Conservation (phyloP, 2,329 filamentous ascomycete species). For the Tolypocladium cylindrosporum region DNA sequence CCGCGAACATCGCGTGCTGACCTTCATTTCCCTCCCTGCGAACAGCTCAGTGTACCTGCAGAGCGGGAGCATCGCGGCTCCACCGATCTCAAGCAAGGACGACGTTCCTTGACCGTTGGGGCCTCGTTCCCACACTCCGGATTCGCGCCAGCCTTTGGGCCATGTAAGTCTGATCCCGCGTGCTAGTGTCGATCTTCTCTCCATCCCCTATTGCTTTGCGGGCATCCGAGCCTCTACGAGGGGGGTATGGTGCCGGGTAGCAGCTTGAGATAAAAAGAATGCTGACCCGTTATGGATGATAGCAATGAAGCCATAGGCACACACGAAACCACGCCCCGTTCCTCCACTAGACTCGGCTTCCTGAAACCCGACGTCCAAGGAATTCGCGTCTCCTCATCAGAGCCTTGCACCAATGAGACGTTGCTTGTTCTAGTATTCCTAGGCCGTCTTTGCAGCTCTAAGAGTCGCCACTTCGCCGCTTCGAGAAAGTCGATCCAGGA, state of each 20-base stretch:
- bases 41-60: slow-evolving; percentile 12
- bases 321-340: slow-evolving; percentile 6
- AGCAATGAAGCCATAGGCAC: slow-evolving; percentile 3
- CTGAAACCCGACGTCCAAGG: slow-evolving; percentile 6
- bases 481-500: slow-evolving; percentile 9
- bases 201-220: neutral
- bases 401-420: slow-evolving; percentile 9
- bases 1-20: slow-evolving; percentile 6
- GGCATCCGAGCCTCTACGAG: neutral
- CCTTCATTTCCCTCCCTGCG: slow-evolving; percentile 12
- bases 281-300: slow-evolving; percentile 1
- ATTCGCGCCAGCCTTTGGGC: neutral
- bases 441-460: slow-evolving; percentile 8
- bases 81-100: slow-evolving; percentile 4
- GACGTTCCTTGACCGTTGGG: slow-evolving; percentile 9
- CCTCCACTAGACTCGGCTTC: slow-evolving; percentile 6
- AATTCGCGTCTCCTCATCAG: slow-evolving; percentile 10
- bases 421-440: slow-evolving; percentile 11
- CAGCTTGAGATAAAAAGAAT: slow-evolving; percentile 3
- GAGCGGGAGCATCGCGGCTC: slow-evolving; percentile 1
- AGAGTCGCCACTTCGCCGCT: slow-evolving; percentile 12
- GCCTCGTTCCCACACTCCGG: slow-evolving; percentile 2
- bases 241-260: neutral
- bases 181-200: slow-evolving; percentile 5
- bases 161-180: slow-evolving; percentile 4